A percentile compares a stretch with the other conserved stretches of the same genome.
Conservation (phyloP, 2,329 filamentous ascomycete species). For the Celoporthe dispersa region DNA sequence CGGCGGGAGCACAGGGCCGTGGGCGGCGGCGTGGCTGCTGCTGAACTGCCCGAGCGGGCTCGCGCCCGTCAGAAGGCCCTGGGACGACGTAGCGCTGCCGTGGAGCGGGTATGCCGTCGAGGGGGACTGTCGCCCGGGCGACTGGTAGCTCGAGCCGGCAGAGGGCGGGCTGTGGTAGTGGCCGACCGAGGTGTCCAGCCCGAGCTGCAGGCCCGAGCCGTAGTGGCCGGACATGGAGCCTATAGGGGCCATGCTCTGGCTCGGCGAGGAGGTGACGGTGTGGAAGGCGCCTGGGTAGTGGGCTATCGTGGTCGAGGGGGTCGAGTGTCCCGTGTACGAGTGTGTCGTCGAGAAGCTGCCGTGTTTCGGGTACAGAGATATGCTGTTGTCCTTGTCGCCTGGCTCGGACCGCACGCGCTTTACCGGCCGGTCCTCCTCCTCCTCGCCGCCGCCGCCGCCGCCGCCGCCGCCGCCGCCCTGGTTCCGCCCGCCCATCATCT, state of each 20-base stretch:
- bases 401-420: conserved; percentile 28
- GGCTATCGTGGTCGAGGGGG: conserved; percentile 23
- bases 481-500: conserved; percentile 28
- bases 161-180: conserved; percentile 28
- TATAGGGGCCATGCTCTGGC: conserved; percentile 26
- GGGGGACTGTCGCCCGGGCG: conserved; percentile 27
- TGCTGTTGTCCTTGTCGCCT: conserved; percentile 20
- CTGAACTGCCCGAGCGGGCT: conserved; percentile 27
- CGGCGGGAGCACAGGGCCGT: conserved; percentile 21
- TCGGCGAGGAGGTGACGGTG: conserved; percentile 27
- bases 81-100: conserved; percentile 13
- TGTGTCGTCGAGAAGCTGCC: conserved; percentile 26
- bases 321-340: conserved; percentile 26
- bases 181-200: conserved; percentile 25
- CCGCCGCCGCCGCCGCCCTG: conserved; percentile 17
- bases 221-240: conserved; percentile 24
- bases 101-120: conserved; percentile 25
- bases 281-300: conserved; percentile 23
- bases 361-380: conserved; percentile 24
- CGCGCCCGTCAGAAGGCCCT: conserved; percentile 23
- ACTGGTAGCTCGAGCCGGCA: conserved; percentile 29
- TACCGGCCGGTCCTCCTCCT: conserved; percentile 25
- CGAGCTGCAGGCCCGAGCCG: conserved; percentile 19
- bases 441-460: too few species aligned
- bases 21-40: conserved; percentile 24